Conservation (phyloP, 208 protist species). For the Leishmania arabica region DNA sequence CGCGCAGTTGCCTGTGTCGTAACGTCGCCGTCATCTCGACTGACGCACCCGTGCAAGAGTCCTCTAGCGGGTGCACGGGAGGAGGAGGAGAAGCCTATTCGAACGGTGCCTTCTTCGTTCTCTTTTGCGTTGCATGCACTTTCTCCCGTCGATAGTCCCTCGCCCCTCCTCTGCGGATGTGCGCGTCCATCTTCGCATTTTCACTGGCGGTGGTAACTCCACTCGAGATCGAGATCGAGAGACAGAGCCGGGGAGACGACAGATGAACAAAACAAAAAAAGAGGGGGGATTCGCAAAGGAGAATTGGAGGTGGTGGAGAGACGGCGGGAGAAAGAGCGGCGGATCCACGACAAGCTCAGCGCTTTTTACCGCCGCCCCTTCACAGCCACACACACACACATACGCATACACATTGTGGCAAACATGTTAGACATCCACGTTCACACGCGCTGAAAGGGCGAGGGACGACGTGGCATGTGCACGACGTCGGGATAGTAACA, state of each 20-base stretch:
- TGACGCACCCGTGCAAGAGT: not conserved
- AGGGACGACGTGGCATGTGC: not conserved
- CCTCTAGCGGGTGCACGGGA: not conserved
- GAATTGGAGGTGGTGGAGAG: not conserved
- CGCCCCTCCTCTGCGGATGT: not conserved
- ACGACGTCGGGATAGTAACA: not conserved
- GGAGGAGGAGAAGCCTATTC: not conserved
- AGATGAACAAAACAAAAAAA: not conserved
- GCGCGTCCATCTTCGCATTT: not conserved
- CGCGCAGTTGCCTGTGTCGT: not conserved
- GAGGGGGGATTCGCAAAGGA: not conserved
- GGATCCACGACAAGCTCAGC: not conserved
- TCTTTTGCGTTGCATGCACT: not conserved
- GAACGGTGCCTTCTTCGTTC: not conserved
- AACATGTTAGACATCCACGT: not conserved
- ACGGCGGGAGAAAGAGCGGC: not conserved
- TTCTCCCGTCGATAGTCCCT: not conserved
- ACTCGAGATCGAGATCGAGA: not conserved
- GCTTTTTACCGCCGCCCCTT: not conserved
- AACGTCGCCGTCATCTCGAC: not conserved
- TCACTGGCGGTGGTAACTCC: not conserved
- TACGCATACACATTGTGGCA: not conserved
- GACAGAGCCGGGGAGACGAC: not conserved
- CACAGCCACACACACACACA: not conserved
- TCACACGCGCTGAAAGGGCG: not conserved